phyloP scores from a whole-genome alignment of 345 rosid genomes.

The Gossypium bickii region DNA sequence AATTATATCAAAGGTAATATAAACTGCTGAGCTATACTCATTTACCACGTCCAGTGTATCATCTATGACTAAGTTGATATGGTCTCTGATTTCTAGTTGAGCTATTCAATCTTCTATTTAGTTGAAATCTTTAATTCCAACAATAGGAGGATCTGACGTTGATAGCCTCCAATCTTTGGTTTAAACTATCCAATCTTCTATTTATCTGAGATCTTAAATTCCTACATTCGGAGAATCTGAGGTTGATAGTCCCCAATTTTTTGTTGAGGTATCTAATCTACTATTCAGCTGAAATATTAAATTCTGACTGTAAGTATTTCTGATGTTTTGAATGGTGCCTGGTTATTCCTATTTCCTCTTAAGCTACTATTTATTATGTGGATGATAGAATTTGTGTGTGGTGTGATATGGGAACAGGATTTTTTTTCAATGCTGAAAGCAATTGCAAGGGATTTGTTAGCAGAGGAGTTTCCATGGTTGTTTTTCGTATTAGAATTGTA shows the following conservation, averaged over 20 bases:
- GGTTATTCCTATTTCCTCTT: not conserved
- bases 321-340: no score
- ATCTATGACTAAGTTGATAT: not conserved
- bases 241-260: not conserved
- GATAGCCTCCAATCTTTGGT: not conserved
- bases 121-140: not conserved
- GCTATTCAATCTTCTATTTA: not conserved
- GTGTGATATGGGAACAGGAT: not conserved
- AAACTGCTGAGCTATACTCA: not conserved
- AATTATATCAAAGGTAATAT: slow-evolving; percentile 66
- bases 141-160: not conserved
- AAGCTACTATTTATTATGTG: not conserved
- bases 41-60: not conserved
- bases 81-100: not conserved
- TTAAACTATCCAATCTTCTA: not conserved
- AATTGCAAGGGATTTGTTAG: not conserved
- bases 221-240: not conserved
- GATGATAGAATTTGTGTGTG: not conserved
- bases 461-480: not conserved
- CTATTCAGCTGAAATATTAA: no score
- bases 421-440: not conserved
- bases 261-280: not conserved
- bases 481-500: not conserved
- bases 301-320: no score
- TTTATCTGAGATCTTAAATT: not conserved